Conservation (phyloP, 306 rosid genomes). For the Argentina anserina region DNA sequence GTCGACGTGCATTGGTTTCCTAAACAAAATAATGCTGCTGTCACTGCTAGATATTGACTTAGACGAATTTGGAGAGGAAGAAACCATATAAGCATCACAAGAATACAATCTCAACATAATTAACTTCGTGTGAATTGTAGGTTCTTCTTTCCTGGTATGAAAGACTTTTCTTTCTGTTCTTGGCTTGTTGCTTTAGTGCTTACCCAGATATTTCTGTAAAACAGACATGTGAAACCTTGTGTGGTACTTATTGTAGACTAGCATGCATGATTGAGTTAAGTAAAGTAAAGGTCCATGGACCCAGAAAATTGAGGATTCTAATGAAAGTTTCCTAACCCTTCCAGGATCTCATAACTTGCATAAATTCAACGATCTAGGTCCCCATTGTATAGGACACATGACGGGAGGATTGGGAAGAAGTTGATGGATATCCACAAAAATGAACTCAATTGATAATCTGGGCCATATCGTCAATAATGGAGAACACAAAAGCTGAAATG, state of each 20-base stretch:
- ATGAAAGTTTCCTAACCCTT: background rate
- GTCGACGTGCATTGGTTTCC: background rate
- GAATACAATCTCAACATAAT: background rate
- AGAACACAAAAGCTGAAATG: slow-evolving; percentile 15
- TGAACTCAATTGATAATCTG: slow-evolving; percentile 13
- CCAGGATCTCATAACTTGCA: background rate
- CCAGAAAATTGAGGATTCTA: background rate
- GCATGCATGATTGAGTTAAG: slow-evolving; percentile 9
- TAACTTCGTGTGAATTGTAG: background rate
- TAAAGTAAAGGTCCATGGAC: background rate
- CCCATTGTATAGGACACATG: background rate
- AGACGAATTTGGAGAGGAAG: background rate
- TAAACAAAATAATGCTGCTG: background rate
- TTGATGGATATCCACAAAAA: slow-evolving; percentile 19
- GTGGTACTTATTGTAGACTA: background rate
- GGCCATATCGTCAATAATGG: slow-evolving; percentile 26
- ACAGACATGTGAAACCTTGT: background rate
- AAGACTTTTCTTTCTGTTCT: background rate
- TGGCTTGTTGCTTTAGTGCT: background rate
- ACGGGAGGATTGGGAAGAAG: slow-evolving; percentile 13
- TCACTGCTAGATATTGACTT: background rate
- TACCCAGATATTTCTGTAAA: background rate
- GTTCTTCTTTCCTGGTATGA: background rate
- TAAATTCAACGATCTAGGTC: slow-evolving; percentile 13
- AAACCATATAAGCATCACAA: background rate